A percentile compares a stretch with the other conserved stretches of the same genome.
phyloP scores from a whole-genome alignment of 805 yeast genomes.

The Hanseniaspora mollemarum region DNA sequence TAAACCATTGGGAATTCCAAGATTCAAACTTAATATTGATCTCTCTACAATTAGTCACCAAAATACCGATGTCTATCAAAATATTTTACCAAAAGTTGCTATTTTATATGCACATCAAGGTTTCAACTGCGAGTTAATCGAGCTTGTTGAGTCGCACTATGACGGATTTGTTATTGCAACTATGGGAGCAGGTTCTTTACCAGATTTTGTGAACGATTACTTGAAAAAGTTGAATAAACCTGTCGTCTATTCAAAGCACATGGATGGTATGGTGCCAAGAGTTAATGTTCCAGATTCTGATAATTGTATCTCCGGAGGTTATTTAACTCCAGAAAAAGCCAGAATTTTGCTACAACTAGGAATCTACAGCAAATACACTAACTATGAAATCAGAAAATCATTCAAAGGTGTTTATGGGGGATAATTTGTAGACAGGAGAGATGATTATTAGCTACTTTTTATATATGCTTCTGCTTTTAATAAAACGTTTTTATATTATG shows the following conservation, averaged over 20 bases:
- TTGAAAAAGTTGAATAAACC: slow-evolving; percentile 36
- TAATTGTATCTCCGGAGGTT: slow-evolving; percentile 51
- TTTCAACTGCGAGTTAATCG: slow-evolving; percentile 39
- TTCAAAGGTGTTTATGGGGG: slow-evolving; percentile 49
- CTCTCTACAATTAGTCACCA: slow-evolving; percentile 18
- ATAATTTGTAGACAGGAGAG: no score
- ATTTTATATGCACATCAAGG: slow-evolving; percentile 54
- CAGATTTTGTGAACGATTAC: slow-evolving; percentile 37
- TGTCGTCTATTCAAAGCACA: slow-evolving; percentile 51
- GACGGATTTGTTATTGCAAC: slow-evolving; percentile 55
- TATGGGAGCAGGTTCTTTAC: slow-evolving; percentile 60
- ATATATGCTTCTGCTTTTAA: not conserved
- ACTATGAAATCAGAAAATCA: slow-evolving; percentile 34
- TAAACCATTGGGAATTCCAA: slow-evolving; percentile 42
- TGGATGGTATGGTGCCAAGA: slow-evolving; percentile 59
- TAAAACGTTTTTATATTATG: no score
- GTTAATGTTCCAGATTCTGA: slow-evolving; percentile 33
- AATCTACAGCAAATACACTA: slow-evolving; percentile 33
- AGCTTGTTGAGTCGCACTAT: slow-evolving; percentile 37
- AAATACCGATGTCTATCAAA: not conserved
- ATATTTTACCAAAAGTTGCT: slow-evolving; percentile 33
- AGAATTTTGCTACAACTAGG: slow-evolving; percentile 49
- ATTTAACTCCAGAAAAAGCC: slow-evolving; percentile 53
- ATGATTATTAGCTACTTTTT: no score
- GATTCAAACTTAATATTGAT: slow-evolving; percentile 32